Conservation (phyloP, 768 basidiomycete species). For the Hypholoma fasciculare region DNA sequence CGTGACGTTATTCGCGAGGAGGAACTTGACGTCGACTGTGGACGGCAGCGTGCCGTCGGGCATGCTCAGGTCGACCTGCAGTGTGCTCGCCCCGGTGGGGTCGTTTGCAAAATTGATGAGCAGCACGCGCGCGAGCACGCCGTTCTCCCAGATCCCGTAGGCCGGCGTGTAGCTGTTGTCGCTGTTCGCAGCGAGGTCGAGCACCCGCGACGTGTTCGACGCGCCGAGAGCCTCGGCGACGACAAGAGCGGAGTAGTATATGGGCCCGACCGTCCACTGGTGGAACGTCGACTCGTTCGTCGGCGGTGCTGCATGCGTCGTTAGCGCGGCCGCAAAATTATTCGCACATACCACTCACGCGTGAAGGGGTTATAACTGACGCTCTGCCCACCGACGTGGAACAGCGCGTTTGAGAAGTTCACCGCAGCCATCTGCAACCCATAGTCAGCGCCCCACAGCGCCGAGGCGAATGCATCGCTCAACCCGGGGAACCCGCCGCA, state of each 20-base stretch:
- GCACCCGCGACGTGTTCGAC: slow-evolving; percentile 53
- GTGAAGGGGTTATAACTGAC: slow-evolving; percentile 53
- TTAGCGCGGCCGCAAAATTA: not conserved
- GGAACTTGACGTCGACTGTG: slow-evolving; percentile 61
- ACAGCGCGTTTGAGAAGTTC: slow-evolving; percentile 54
- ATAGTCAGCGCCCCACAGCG: slow-evolving; percentile 67
- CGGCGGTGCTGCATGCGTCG: slow-evolving; percentile 33
- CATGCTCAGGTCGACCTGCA: slow-evolving; percentile 52
- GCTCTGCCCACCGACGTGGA: slow-evolving; percentile 67
- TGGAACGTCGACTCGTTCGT: slow-evolving; percentile 54
- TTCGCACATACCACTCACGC: slow-evolving; percentile 33
- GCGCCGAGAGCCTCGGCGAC: slow-evolving; percentile 69
- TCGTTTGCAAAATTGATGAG: slow-evolving; percentile 76
- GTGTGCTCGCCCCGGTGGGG: slow-evolving; percentile 52
- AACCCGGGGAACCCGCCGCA: slow-evolving; percentile 71
- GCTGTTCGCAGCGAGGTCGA: slow-evolving; percentile 8
- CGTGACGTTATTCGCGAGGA: slow-evolving; percentile 45
- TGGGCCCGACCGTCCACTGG: slow-evolving; percentile 72
- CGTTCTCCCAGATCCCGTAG: slow-evolving; percentile 75
- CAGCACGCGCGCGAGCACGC: slow-evolving; percentile 56
- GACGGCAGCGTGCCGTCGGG: slow-evolving; percentile 40
- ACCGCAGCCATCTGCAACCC: slow-evolving; percentile 58
- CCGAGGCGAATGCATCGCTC: slow-evolving; percentile 59
- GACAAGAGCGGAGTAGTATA: slow-evolving; percentile 72
- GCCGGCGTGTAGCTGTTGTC: slow-evolving; percentile 46